Evolutionary conservation across 129 eudicot species (phyloP), one percentile per base, ranked within the genome.

Genomic region (Artemisia annua): DNA sequence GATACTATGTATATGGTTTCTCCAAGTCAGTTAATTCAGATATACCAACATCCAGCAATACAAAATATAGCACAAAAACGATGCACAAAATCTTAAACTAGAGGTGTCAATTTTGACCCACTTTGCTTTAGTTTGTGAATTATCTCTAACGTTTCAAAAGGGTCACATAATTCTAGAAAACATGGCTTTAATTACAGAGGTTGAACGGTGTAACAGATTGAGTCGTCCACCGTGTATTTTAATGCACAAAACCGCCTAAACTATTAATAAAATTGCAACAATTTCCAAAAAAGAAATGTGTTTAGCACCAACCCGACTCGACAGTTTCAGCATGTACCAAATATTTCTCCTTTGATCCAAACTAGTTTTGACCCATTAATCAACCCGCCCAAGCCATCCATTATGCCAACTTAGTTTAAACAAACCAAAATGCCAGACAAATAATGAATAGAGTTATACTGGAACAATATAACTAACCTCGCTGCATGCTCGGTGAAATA

Each of bases 401-500:
- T 39, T 39, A 39, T 39, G 46, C 46, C 46, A 39, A 52, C 57
- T 15, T 11, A 15, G 5, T 19, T 56, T 56, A 15, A 56, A 18
- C 26, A 32, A 64, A 64, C 69, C 18, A 35, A 10, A 17, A 64
- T 64, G n/a, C 24, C 52, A 64, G 28, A 64, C 63, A 43, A 64
- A 64, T 18, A 16, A 43, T 20, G 20, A 30, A 28, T 26, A 1
- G 48, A 28, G 20, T 28, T 15, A 28, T 62, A 62, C 9, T 30
- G 28, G 18, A 62, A 32, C 22, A 66, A 67, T 19, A 11, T 39
- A 11, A 30, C 83, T 52, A 77, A 94, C 99, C 99, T 90, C 58
- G 99, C 99, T 48, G 96, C 97, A 71, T 88, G 99, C 88, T 94
- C 99, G 1, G 99, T 78, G 62, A 94, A 94, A 79, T 55, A 85